phyloP scores from a whole-genome alignment of 2,329 filamentous ascomycete genomes.

The Talaromyces sp. region DNA sequence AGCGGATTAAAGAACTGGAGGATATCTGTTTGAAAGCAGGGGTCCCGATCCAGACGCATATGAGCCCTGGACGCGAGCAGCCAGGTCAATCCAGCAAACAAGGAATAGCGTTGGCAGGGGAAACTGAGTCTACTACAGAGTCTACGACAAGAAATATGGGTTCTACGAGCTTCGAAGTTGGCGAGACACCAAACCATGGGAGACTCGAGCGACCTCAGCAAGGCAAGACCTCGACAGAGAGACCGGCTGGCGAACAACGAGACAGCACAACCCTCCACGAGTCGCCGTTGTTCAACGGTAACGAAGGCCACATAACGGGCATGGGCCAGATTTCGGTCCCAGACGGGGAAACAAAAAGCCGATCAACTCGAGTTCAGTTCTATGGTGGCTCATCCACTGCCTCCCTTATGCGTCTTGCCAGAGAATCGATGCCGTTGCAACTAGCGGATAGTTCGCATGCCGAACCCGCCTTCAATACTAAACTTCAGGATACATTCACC shows the following conservation, averaged over 20 bases:
- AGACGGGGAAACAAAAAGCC: slow-evolving; percentile 18
- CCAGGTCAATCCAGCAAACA: neutral
- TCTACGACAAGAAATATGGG: neutral
- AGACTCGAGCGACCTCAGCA: neutral
- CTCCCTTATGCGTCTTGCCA: slow-evolving; percentile 38
- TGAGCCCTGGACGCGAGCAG: neutral
- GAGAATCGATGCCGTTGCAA: slow-evolving; percentile 12
- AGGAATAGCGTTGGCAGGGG: neutral
- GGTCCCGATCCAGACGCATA: slow-evolving; percentile 1
- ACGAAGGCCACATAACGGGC: slow-evolving; percentile 26
- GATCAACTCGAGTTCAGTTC: slow-evolving; percentile 25
- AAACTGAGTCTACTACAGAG: neutral
- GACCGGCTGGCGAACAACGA: neutral
- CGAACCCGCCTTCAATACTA: slow-evolving; percentile 6
- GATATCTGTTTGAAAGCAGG: slow-evolving; percentile 19
- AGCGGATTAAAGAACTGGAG: slow-evolving; percentile 26
- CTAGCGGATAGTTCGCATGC: neutral
- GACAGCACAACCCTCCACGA: neutral
- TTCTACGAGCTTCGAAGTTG: neutral
- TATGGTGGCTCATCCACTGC: slow-evolving; percentile 39
- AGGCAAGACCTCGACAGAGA: neutral
- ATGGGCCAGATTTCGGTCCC: slow-evolving; percentile 38
- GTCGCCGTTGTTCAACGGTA: slow-evolving; percentile 11
- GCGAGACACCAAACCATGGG: neutral
- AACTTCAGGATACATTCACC: slow-evolving; percentile 13